Base-by-base conservation (phyloP, 345 rosid species). In the Hibiscus tridactylites region DNA sequence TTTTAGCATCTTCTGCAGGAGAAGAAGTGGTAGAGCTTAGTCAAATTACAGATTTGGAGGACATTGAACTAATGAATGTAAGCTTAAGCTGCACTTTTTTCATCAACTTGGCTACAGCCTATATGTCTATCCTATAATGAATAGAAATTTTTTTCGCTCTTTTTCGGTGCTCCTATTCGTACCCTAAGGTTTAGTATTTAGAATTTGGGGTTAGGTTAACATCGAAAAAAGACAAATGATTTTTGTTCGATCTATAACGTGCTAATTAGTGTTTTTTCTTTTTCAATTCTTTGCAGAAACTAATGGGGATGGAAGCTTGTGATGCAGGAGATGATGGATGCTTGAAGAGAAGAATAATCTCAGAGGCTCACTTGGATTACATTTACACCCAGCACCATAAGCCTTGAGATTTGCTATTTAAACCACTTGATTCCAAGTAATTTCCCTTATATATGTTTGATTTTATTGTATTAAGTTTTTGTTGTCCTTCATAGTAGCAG, bases 311-410 rank as follows among this genome's bases (percentile, higher is more conserved):
- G 70, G 91, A 86, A 75, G 16, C 7, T 4, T 90, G 97, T 71
- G 78, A 79, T 21, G 67, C 24, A 49, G 82, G 72, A 50, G 91
- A 86, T 58, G 92, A 83, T 76, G 96, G 86, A 68, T 88, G 94
- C 74, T 74, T 85, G 65, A 80, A 73, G 76, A 85, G 87, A 81
- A 87, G 97, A 65, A 71, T 79, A 29, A 73, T 83, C 13, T 71
- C 82, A 37, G 98, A 92, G 80, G 85, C 86, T 79, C 96, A 92
- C 79, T 86, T 92, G 87, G 98, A 92, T 77, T 92, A 92, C 79
- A 87, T 92, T 78, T 92, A 92, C 83, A 88, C 96, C 49, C 96
- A 90, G 71, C 87, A 87, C 24, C 88, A 81, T 46, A 82, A 81
- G 83, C 91, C 86, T 61, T 89, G 82, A 68, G 28, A 35, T 9